Base-by-base conservation (phyloP, 2,329 filamentous ascomycete species). In the Tolypocladium paradoxum region DNA sequence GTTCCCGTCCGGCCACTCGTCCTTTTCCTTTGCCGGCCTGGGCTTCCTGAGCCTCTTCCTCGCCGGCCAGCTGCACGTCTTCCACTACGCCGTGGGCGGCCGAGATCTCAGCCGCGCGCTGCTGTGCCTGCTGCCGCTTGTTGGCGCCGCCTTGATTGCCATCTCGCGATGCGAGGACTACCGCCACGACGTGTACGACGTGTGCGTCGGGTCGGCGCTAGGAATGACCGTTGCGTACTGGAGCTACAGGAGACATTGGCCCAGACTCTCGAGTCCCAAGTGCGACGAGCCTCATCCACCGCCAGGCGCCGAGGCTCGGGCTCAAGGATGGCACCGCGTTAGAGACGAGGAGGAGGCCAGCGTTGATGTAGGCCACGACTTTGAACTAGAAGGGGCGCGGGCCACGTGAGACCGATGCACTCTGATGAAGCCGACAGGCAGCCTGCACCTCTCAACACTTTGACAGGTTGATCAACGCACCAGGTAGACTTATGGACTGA, bases 1-100 rank as follows among this genome's bases (percentile, higher is more conserved):
- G 24, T 95, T 93, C 61, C 89, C 89, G 1, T 87, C 83, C 2
- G 89, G 89, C 1, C 89, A 95, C 68, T 85, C 81, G 14, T 88
- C 84, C 55, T 91, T 91, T 64, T 78, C 87, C 1, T 95, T 93
- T 64, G 81, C 83, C 4, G 89, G 89, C 0, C 73, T 95, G 11
- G 88, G 88, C 3, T 93, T 88, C 64, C 70, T 90, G 20, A 78
- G 82, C 24, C 70, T 88, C 29, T 89, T 87, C 64, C 71, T 89
- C 31, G 82, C 84, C 1, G 85, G 85, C 4, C 83, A 87, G 65
- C 70, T 84, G 49, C 76, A 78, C 56, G 73, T 85, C 45, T 85
- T 80, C 54, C 71, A 72, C 34, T 69, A 74, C 50, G 62, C 65
- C 50, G 57, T 64, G 0, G 71, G 71, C 4, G 71, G 71, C 18